These are phyloP conservation scores for Cunninghamia lanceolata DNA, from an alignment of 75 land plant genomes.

Conservation along the genomic window DNA sequence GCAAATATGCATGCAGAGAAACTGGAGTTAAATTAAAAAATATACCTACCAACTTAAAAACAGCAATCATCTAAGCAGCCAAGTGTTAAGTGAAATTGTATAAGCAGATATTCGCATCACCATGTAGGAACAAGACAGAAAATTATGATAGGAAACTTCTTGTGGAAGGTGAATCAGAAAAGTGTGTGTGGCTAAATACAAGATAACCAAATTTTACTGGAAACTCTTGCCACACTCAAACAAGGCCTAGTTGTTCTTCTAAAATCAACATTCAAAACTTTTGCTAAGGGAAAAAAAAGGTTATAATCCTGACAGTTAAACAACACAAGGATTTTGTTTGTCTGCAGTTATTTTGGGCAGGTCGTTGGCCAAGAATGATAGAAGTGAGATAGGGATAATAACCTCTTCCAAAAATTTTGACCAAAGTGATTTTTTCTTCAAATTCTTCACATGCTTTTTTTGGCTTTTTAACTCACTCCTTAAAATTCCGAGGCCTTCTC, in stretches of 20 bases:
- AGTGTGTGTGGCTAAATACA: neutral
- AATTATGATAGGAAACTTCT: neutral
- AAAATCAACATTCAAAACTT: neutral
- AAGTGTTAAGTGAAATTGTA: neutral
- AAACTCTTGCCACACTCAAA: neutral
- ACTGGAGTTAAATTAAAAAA: neutral
- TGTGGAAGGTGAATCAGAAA: neutral
- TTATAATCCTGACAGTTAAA: too few species aligned
- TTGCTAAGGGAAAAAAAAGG: too few species aligned
- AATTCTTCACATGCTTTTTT: slow-evolving; percentile 74
- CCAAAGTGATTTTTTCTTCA: slow-evolving; percentile 95
- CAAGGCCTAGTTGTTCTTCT: neutral
- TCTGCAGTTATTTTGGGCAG: neutral
- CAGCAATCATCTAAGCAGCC: neutral
- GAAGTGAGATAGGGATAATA: neutral
- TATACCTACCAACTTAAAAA: neutral
- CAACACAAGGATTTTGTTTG: neutral
- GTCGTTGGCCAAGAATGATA: neutral
- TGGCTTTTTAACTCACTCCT: slow-evolving; percentile 81
- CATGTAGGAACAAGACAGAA: neutral
- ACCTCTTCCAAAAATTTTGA: slow-evolving; percentile 95
- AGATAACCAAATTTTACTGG: neutral
- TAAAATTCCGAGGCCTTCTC: slow-evolving; percentile 69
- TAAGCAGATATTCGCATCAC: neutral
- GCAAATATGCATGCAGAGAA: neutral